Conservation (phyloP, 208 protist species). For the Trypanosoma avium region DNA sequence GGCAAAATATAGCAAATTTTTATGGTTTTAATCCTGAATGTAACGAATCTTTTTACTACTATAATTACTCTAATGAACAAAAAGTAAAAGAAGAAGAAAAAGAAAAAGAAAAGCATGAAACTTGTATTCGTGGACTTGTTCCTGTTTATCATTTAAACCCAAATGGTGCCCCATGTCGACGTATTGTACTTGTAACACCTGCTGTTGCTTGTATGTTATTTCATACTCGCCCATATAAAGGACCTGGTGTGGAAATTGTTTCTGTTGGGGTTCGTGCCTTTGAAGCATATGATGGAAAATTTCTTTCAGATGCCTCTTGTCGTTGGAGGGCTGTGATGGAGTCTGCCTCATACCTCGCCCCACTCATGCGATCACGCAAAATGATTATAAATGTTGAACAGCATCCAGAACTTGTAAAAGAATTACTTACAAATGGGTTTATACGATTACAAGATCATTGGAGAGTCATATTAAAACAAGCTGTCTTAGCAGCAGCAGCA, state of each 20-base stretch:
- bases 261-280: constrained; percentile 80
- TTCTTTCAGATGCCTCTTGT: constrained; percentile 61
- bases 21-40: constrained; percentile 69
- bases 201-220: constrained; percentile 71
- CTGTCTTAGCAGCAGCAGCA: not conserved
- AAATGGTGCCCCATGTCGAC: constrained; percentile 60
- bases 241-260: constrained; percentile 89
- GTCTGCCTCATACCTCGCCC: constrained; percentile 70
- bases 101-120: too few species aligned
- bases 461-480: constrained; percentile 44
- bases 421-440: constrained; percentile 72
- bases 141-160: constrained; percentile 88
- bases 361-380: constrained; percentile 51
- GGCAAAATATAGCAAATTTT: constrained; percentile 72
- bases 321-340: constrained; percentile 87
- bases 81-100: not conserved
- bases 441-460: constrained; percentile 73
- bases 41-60: constrained; percentile 40
- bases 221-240: constrained; percentile 80
- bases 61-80: constrained; percentile 1
- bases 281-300: constrained; percentile 82
- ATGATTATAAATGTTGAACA: constrained; percentile 40
- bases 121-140: constrained; percentile 59
- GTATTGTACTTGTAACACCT: constrained; percentile 82
- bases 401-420: constrained; percentile 47